Percentiles rank a stretch among this genome's conserved stretches.
Evolutionary conservation across 495 filamentous ascomycete species (phyloP).

Genomic region (Aspergillus kassunensis): DNA sequence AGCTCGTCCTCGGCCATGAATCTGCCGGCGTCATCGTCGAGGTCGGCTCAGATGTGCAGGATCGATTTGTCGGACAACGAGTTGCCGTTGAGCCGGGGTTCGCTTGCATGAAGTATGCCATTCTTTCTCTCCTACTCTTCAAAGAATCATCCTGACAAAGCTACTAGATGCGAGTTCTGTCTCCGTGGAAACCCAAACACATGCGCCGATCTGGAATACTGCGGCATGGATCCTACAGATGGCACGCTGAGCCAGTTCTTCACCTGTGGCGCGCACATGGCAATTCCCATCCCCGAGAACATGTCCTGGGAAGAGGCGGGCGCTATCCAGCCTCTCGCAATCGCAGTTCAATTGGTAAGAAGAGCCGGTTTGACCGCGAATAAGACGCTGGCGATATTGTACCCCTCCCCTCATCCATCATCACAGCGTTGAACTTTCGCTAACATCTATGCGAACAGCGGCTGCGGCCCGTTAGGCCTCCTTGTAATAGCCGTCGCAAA

Average conservation of each 20-base stretch:
- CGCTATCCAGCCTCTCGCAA: slow-evolving; percentile 3
- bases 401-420: background rate
- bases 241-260: background rate
- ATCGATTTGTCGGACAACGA: background rate
- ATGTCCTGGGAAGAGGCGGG: slow-evolving; percentile 1
- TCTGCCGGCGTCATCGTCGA: background rate
- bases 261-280: background rate
- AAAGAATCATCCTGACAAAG: too few species aligned
- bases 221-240: background rate
- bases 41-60: background rate
- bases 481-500: background rate
- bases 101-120: background rate
- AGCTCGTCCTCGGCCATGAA: background rate
- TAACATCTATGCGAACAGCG: background rate
- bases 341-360: background rate
- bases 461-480: background rate
- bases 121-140: too few species aligned
- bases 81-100: background rate
- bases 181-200: background rate
- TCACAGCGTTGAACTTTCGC: too few species aligned
- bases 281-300: background rate
- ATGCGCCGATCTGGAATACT: background rate
- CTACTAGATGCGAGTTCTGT: background rate
- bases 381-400: slow-evolving; percentile 5
- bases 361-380: background rate